Evolutionary conservation across 495 filamentous ascomycete species (phyloP), one percentile per base, ranked within the genome.

Genomic region (Penicillium nucicola): DNA sequence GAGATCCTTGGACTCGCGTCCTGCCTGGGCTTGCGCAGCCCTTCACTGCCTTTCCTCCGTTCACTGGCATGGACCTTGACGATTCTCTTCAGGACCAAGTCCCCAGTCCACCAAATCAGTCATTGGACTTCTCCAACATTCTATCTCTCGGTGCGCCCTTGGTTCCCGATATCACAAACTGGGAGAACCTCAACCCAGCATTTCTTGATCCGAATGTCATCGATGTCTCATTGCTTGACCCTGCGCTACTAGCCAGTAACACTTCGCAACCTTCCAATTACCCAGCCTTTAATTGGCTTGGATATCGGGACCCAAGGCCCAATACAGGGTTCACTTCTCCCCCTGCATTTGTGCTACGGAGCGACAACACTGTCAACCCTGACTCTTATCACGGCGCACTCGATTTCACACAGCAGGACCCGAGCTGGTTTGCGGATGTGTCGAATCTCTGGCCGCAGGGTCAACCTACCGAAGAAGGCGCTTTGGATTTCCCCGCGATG

Each of bases 401-500:
- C 9, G 32, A 30, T 9, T 28, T 28, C 25, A 9, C 25, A 9
- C 25, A 28, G 25, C 25, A 28, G 25, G 25, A 28, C 25, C 46
- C 46, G 13, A 19, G 12, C 46, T 48, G 46, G 46, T 19, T 48
- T 2, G 14, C 5, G 15, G 14, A 8, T 7, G 15, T 33, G 12
- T 13, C 10, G 36, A 20, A 0, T 9, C n/a, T 41, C 9, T 48
- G 46, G 46, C 46, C 46, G 3, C 40, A 36, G 0, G 46, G 46
- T 32, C 8, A 13, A 17, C 46, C 46, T n/a, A 3, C 3, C 10
- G 12, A 40, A n/a, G 46, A 34, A 33, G 46, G 46, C 10, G 46
- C 36, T 32, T 33, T 48, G 46, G 46, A 48, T 2, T 48, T 48
- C 36, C 46, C 46, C 13, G 28, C 32, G 14, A 17, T 48, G 10